Base-by-base conservation (phyloP, 352 stramenopile species). In the Globisporangium ultimum region DNA sequence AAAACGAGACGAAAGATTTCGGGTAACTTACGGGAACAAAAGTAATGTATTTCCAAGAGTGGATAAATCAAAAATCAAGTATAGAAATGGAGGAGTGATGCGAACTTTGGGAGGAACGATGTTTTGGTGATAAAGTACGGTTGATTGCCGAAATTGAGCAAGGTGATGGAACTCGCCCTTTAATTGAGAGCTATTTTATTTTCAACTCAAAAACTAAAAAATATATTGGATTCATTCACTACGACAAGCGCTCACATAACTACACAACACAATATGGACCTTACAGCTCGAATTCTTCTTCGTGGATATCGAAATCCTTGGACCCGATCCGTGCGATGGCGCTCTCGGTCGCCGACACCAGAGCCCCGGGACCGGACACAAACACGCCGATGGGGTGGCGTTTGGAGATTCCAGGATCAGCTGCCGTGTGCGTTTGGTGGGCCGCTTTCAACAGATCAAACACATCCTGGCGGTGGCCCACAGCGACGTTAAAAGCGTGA, bases 241-340 rank as follows among this genome's bases (percentile, higher is more conserved):
- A n/a, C n/a, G n/a, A n/a, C n/a, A n/a, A n/a, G n/a, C n/a, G n/a
- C n/a, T n/a, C n/a, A n/a, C n/a, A n/a, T n/a, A n/a, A n/a, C n/a
- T n/a, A n/a, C n/a, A n/a, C n/a, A n/a, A n/a, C n/a, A n/a, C n/a
- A n/a, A n/a, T 13, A 32, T 21, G 12, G 9, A 2, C 12, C 32
- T 36, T 56, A 56, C 50, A 56, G 20, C 38, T 56, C 50, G 15
- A 56, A 56, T 36, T 56, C 50, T 20, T 56, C 50, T 56, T 56
- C 50, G 50, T 56, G 50, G 50, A 56, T 56, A 36, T 56, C 50
- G 34, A 56, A 56, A 21, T 36, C 40, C 2, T 20, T 58, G 4
- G 40, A 40, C 10, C 42, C 53, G 20, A 58, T 12, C 20, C 17
- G 12, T 20, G 20, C 53, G 40, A 58, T 13, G 28, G 53, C 53